Percentiles rank a stretch among this genome's conserved stretches.
Evolutionary conservation across 768 basidiomycete genomes (phyloP).

Genomic region (Hebeloma cylindrosporum): DNA sequence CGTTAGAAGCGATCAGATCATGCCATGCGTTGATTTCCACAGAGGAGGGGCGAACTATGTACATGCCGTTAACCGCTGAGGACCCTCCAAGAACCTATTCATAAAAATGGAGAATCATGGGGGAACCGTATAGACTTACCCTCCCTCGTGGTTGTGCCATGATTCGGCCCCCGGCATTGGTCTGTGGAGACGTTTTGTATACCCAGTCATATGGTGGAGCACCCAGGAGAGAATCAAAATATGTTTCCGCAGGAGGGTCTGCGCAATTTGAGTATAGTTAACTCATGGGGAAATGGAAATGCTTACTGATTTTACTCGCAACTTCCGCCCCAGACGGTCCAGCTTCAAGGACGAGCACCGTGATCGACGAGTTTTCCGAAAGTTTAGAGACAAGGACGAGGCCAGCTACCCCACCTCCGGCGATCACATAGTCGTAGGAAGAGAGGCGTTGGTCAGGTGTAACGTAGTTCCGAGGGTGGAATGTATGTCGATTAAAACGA

Average conservation of each 20-base stretch:
- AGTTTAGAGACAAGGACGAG: constrained; percentile 45
- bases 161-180: constrained; percentile 39
- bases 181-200: constrained; percentile 50
- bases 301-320: constrained; percentile 30
- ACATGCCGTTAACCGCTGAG: constrained; percentile 70
- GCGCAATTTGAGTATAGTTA: too few relatives aligned
- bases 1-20: constrained; percentile 37
- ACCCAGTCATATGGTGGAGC: constrained; percentile 53
- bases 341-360: constrained; percentile 43
- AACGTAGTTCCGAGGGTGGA: constrained; percentile 38
- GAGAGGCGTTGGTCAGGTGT: constrained; percentile 19
- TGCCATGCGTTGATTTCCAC: constrained; percentile 52
- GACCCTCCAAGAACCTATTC: constrained; percentile 63
- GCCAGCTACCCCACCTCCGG: constrained; percentile 40
- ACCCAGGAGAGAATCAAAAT: constrained; percentile 48
- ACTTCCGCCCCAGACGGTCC: constrained; percentile 32
- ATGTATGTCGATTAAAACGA: constrained; percentile 9
- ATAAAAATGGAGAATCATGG: neutral
- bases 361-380: constrained; percentile 34
- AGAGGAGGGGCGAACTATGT: constrained; percentile 54
- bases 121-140: constrained; percentile 25
- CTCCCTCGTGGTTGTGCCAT: constrained; percentile 64
- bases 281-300: neutral
- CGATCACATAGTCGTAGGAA: constrained; percentile 14
- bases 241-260: constrained; percentile 54